phyloP scores from a whole-genome alignment of 768 basidiomycete species.

The Lactifluus pinguis region DNA sequence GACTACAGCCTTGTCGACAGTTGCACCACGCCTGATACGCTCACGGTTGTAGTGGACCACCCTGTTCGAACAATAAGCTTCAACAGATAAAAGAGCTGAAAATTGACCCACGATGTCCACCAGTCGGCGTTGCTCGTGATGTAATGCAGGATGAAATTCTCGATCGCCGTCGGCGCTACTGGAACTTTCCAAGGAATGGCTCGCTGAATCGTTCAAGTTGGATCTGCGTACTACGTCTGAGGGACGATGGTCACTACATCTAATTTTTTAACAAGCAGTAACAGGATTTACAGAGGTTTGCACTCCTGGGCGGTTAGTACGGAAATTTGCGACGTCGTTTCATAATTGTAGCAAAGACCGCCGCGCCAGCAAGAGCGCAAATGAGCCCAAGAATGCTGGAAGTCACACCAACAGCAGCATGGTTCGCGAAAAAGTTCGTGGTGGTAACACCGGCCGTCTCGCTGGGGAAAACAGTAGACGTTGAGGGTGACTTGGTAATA shows the following conservation, averaged over 20 bases:
- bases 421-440: constrained; percentile 13
- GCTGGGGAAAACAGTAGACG: background rate
- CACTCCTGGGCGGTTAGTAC: too few species aligned
- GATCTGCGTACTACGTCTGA: too few species aligned
- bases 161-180: constrained; percentile 98
- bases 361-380: constrained; percentile 1
- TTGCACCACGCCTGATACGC: too few species aligned
- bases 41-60: constrained; percentile 98
- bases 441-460: background rate
- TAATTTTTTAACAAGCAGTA: too few species aligned
- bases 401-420: constrained; percentile 19
- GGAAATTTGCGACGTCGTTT: background rate
- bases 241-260: too few species aligned
- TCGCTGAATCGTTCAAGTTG: too few species aligned
- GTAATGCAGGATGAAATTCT: constrained; percentile 97
- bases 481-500: background rate
- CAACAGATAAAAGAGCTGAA: background rate
- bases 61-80: constrained; percentile 27
- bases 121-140: constrained; percentile 99
- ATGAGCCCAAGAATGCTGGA: constrained; percentile 21
- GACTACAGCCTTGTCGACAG: too few species aligned
- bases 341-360: background rate
- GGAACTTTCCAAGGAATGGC: constrained; percentile 79
- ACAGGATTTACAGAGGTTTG: too few species aligned
- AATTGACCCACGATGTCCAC: constrained; percentile 79